Percentiles rank a stretch among this genome's conserved stretches.
These are phyloP conservation scores for Hypoxylon sp. DNA, from an alignment of 2,329 filamentous ascomycete genomes.

Conservation along the genomic window DNA sequence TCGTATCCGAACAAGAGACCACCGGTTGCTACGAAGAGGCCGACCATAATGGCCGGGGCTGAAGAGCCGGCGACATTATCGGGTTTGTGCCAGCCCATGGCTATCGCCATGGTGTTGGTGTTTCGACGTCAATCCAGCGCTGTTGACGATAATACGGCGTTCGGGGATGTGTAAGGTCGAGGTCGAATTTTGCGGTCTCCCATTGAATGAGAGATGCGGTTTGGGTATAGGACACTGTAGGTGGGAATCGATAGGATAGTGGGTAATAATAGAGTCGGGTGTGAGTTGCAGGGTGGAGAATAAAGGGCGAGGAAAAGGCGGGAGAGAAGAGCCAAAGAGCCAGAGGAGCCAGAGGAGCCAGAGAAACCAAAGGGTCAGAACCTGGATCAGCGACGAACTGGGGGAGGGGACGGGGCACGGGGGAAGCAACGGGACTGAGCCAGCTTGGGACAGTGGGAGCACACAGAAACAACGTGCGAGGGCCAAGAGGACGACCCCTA, in stretches of 20 bases:
- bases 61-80: slow-evolving; percentile 80
- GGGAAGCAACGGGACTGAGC: too few species aligned
- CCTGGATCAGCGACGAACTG: slow-evolving; percentile 31
- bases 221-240: slow-evolving; percentile 38
- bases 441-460: too few species aligned
- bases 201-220: slow-evolving; percentile 43
- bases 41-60: slow-evolving; percentile 78
- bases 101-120: slow-evolving; percentile 69
- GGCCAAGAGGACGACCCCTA: slow-evolving; percentile 32
- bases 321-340: slow-evolving; percentile 40
- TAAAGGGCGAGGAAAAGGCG: slow-evolving; percentile 43
- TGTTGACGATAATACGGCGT: slow-evolving; percentile 39
- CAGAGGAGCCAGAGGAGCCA: slow-evolving; percentile 26
- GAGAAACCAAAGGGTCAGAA: slow-evolving; percentile 31
- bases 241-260: slow-evolving; percentile 42
- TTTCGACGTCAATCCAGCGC: slow-evolving; percentile 63
- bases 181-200: slow-evolving; percentile 47
- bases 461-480: slow-evolving; percentile 39
- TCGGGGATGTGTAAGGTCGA: slow-evolving; percentile 41
- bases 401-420: slow-evolving; percentile 27
- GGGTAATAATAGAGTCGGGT: slow-evolving; percentile 43
- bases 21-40: slow-evolving; percentile 76
- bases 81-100: slow-evolving; percentile 80
- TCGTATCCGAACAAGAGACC: slow-evolving; percentile 78
- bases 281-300: slow-evolving; percentile 48